These are phyloP conservation scores for Tilletiopsis washingtonensis DNA, from an alignment of 1,284 basidiomycete genomes.

Conservation along the genomic window DNA sequence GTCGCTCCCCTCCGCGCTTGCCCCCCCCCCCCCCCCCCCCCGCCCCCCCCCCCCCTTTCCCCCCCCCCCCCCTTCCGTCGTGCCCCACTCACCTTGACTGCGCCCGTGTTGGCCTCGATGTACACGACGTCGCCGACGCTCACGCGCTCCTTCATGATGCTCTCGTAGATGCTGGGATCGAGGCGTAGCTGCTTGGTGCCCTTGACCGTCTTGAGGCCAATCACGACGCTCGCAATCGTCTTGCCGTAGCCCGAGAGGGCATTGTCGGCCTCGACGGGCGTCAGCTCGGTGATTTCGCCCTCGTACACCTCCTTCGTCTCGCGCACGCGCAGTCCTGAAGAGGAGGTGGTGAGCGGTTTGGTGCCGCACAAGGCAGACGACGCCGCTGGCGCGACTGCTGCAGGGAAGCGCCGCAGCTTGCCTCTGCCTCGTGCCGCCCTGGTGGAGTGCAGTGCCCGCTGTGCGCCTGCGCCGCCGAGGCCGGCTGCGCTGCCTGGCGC, in stretches of 20 bases:
- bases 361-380: background rate
- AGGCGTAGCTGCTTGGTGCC: conserved; percentile 95
- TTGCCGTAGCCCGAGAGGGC: conserved; percentile 78
- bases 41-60: too few relatives aligned
- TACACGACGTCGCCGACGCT: conserved; percentile 95
- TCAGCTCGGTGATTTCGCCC: conserved; percentile 94
- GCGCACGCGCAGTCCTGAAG: conserved; percentile 52
- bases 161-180: conserved; percentile 92
- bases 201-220: conserved; percentile 92
- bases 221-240: conserved; percentile 91
- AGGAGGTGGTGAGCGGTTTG: too few relatives aligned
- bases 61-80: too few relatives aligned
- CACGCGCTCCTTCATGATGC: conserved; percentile 94
- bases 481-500: background rate
- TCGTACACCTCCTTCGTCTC: conserved; percentile 99
- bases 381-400: too few relatives aligned
- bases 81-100: conserved; percentile 86
- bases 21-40: too few relatives aligned
- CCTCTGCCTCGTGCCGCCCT: too few relatives aligned
- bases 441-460: too few relatives aligned
- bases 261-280: conserved; percentile 61
- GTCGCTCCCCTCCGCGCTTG: too few relatives aligned
- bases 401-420: too few relatives aligned
- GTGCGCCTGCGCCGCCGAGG: too few relatives aligned
- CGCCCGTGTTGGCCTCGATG: conserved; percentile 86